Conservation (phyloP, 1,284 basidiomycete genomes). For the Caloboletus inedulis region DNA sequence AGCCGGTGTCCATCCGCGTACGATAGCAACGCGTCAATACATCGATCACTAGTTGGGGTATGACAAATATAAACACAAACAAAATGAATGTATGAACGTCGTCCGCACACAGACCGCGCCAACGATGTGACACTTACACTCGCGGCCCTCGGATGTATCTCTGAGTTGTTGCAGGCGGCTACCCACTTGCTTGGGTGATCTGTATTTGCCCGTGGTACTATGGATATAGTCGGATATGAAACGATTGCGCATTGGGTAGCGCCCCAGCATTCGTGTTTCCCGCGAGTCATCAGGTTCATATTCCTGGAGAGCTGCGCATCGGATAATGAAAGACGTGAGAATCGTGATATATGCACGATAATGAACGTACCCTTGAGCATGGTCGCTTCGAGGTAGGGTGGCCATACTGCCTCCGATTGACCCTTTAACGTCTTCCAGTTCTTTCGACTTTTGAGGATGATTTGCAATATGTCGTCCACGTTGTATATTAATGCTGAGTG, state of each 20-base stretch:
- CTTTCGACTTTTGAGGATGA: constrained; percentile 64
- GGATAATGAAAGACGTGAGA: constrained; percentile 23
- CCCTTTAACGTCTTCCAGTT: constrained; percentile 72
- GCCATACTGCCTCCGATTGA: constrained; percentile 66
- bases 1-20: constrained; percentile 23
- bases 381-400: constrained; percentile 70
- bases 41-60: constrained; percentile 30
- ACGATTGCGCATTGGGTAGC: constrained; percentile 70
- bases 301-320: constrained; percentile 44
- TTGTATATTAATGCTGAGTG: constrained; percentile 13
- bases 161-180: constrained; percentile 69
- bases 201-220: constrained; percentile 56
- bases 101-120: constrained; percentile 27
- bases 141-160: constrained; percentile 63
- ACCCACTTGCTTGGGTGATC: constrained; percentile 71
- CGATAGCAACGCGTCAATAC: constrained; percentile 35
- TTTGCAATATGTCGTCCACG: constrained; percentile 51
- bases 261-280: constrained; percentile 64
- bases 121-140: constrained; percentile 44
- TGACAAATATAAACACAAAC: constrained; percentile 33
- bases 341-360: constrained; percentile 6
- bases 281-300: constrained; percentile 67
- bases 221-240: constrained; percentile 72
- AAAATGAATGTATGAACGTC: constrained; percentile 25
- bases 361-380: constrained; percentile 60